A percentile compares a stretch with the other conserved stretches of the same genome.
Conservation (phyloP, 2,329 filamentous ascomycete genomes). For the Colletotrichum sojae region DNA sequence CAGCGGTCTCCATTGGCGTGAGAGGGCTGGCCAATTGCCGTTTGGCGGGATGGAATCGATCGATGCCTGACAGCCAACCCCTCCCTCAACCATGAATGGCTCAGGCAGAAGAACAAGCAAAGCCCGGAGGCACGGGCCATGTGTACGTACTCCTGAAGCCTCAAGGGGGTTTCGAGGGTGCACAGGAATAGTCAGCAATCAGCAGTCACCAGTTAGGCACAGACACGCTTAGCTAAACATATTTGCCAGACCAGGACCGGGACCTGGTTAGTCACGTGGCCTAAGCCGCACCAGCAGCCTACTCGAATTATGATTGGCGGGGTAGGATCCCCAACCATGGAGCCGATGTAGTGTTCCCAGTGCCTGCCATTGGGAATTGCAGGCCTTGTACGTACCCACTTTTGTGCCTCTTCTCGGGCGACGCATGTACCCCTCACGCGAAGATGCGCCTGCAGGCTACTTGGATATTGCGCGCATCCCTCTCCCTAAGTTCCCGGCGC, state of each 20-base stretch:
- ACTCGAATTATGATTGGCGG: slow-evolving; percentile 37
- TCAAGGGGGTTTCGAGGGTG: too few relatives aligned
- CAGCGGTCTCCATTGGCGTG: not conserved
- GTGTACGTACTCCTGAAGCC: too few relatives aligned
- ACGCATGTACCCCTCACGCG: slow-evolving; percentile 44
- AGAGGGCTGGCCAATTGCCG: not conserved
- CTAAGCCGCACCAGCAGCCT: slow-evolving; percentile 17
- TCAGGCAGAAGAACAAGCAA: slow-evolving; percentile 10
- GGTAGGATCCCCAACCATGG: not conserved
- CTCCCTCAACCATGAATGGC: not conserved
- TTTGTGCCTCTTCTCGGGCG: slow-evolving; percentile 1
- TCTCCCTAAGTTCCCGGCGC: slow-evolving; percentile 11
- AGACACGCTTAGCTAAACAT: not conserved
- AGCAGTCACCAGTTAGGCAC: not conserved
- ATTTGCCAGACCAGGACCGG: not conserved
- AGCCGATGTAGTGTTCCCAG: too few relatives aligned
- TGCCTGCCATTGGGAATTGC: not conserved
- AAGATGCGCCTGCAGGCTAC: slow-evolving; percentile 52
- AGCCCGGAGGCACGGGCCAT: slow-evolving; percentile 8
- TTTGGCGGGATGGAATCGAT: not conserved
- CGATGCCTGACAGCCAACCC: slow-evolving; percentile 7
- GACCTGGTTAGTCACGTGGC: slow-evolving; percentile 35
- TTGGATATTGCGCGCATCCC: slow-evolving; percentile 43
- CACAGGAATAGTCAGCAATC: too few relatives aligned
- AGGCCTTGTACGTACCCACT: slow-evolving; percentile 12